phyloP scores from a whole-genome alignment of 164 flowering plant species.

The Buxus sempervirens region DNA sequence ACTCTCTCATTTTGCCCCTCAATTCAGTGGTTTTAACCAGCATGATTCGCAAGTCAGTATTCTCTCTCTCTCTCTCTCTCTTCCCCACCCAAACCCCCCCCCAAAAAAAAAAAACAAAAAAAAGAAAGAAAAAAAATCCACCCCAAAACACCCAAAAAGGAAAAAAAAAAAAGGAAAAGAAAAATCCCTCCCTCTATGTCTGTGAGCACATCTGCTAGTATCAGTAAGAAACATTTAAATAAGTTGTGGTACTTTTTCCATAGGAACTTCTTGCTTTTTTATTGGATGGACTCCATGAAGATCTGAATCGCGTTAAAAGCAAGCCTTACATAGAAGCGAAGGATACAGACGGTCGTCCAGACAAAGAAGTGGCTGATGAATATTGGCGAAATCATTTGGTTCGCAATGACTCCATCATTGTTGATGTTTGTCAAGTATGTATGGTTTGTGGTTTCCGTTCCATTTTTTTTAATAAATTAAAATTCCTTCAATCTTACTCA shows the following conservation, averaged over 20 bases:
- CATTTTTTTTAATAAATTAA: neutral
- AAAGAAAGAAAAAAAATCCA: too few species aligned
- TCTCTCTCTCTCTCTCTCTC: conserved; percentile 1
- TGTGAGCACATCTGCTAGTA: too few species aligned
- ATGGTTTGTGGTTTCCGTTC: neutral
- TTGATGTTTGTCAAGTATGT: conserved; percentile 86
- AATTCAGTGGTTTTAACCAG: conserved; percentile 86
- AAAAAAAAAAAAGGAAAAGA: too few species aligned
- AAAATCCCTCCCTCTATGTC: too few species aligned
- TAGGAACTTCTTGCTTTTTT: conserved; percentile 93
- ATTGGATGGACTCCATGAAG: conserved; percentile 95
- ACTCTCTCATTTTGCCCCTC: conserved; percentile 84
- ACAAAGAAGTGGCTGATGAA: conserved; percentile 83
- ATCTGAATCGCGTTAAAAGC: conserved; percentile 81
- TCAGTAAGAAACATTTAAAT: conserved; percentile 3
- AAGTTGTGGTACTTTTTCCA: conserved; percentile 9
- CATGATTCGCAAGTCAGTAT: conserved; percentile 91
- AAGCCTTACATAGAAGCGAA: conserved; percentile 86
- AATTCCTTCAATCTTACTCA: too few species aligned
- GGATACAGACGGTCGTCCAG: conserved; percentile 70
- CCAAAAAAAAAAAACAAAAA: too few species aligned
- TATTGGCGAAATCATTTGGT: conserved; percentile 85
- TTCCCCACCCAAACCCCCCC: too few species aligned
- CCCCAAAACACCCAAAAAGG: too few species aligned
- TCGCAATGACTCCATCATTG: conserved; percentile 87